Conservation (phyloP, 2,329 filamentous ascomycete genomes). For the Alternaria alternata region DNA sequence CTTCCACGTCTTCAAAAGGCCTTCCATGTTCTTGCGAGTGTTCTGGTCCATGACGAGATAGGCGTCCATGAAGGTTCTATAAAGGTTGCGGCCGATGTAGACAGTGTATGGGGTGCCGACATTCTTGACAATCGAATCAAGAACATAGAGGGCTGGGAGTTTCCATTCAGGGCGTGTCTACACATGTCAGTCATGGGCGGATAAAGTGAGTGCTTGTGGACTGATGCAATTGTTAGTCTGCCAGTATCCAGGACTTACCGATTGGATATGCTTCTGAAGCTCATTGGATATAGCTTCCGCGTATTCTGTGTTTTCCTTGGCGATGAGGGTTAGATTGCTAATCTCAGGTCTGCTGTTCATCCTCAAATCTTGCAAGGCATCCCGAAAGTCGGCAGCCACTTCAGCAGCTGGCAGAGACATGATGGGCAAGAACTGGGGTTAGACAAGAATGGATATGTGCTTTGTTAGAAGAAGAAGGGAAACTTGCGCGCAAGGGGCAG, state of each 20-base stretch:
- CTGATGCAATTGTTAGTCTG: neutral
- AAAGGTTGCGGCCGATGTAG: constrained; percentile 91
- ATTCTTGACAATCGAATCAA: constrained; percentile 98
- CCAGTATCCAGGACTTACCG: constrained; percentile 70
- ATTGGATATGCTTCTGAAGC: constrained; percentile 90
- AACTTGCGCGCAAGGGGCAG: constrained; percentile 30
- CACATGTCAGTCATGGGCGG: constrained; percentile 26
- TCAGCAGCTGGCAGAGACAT: constrained; percentile 79
- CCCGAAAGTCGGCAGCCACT: constrained; percentile 93
- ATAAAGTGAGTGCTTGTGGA: neutral
- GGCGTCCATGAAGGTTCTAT: constrained; percentile 94
- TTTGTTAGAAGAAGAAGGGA: constrained; percentile 14
- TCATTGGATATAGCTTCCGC: constrained; percentile 91
- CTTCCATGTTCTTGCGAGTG: constrained; percentile 90
- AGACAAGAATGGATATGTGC: constrained; percentile 25
- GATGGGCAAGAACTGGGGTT: constrained; percentile 53
- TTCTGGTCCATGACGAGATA: constrained; percentile 86
- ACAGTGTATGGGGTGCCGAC: constrained; percentile 97
- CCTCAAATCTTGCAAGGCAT: constrained; percentile 89
- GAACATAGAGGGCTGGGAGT: constrained; percentile 92
- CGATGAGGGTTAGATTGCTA: constrained; percentile 95
- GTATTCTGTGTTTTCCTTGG: constrained; percentile 95
- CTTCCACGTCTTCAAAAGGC: constrained; percentile 98
- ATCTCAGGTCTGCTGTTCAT: constrained; percentile 95
- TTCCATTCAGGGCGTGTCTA: constrained; percentile 90